Base-by-base conservation (phyloP, 148 eudicot species). In the Chenopodium album region DNA sequence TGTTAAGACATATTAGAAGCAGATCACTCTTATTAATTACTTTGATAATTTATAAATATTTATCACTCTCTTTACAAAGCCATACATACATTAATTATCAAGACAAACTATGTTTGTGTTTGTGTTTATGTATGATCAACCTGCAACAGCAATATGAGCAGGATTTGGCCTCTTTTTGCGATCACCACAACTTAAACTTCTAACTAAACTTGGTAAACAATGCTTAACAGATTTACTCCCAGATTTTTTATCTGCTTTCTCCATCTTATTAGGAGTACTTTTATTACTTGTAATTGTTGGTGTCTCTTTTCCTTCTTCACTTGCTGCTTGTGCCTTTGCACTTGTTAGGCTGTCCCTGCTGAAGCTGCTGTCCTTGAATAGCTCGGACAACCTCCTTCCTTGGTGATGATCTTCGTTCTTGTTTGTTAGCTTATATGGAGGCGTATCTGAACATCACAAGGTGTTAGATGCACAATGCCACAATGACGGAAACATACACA, bases 151-250 rank as follows among this genome's bases (percentile, higher is more conserved):
- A 65, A 71, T 46, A 80, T 76, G 77, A 23, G 11, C 78, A 73
- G 83, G 77, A 71, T 34, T 71, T 32, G 74, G 59, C 86, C 77
- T 84, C 73, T 80, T 84, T 65, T 80, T 80, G 16, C 79, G 76
- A n/a, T 84, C 86, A 70, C 81, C 80, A 50, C 78, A 80, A 54
- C 86, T 84, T 71, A 84, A 37, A 48, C 67, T 84, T 64, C 86
- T 80, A 62, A 84, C 86, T 75, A 84, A 84, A 81, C 80, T 80
- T 62, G 86, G 86, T 63, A 84, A 80, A 76, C 86, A 84, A 75
- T 82, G 86, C 23, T 84, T 80, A 0, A 37, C 41, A 0, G 82
- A 37, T 70, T 59, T 71, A 46, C 54, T 7, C 44, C 44, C 14
- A 2, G 86, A 46, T 41, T 69, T 80, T 17, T 41, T 41, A 41